A percentile compares a stretch with the other conserved stretches of the same genome.
Conservation (phyloP, 2,329 filamentous ascomycete genomes). For the Emericellopsis atlantica region DNA sequence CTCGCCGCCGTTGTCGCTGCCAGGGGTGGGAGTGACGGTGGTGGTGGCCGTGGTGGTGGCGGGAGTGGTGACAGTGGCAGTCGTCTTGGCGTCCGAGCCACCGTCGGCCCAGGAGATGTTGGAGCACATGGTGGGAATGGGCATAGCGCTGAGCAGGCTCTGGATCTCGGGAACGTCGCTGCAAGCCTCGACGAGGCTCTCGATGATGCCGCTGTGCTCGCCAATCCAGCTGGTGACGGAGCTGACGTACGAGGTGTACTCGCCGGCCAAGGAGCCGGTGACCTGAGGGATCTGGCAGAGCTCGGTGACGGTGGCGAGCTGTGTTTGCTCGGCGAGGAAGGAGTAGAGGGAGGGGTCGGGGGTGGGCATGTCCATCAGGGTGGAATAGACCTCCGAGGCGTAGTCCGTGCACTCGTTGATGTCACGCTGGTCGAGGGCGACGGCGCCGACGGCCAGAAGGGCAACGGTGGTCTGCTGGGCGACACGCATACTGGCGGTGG, state of each 20-base stretch:
- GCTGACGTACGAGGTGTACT: conserved; percentile 11
- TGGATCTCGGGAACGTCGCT: conserved; percentile 13
- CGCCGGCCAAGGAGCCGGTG: conserved; percentile 12
- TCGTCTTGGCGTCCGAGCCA: neutral
- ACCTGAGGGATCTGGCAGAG: conserved; percentile 11
- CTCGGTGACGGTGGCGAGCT: conserved; percentile 8
- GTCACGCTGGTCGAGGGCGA: conserved; percentile 1
- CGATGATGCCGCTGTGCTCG: conserved; percentile 6
- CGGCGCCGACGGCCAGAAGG: neutral
- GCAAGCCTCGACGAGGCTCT: conserved; percentile 11
- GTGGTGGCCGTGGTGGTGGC: neutral
- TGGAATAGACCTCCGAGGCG: conserved; percentile 7
- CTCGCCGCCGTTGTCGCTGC: neutral
- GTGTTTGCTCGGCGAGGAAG: conserved; percentile 10
- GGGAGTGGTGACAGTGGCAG: neutral
- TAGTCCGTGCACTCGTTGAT: conserved; percentile 6
- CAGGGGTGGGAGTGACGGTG: neutral
- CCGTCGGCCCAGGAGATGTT: neutral
- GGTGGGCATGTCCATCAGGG: conserved; percentile 9
- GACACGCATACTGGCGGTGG: neutral
- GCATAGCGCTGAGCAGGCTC: neutral
- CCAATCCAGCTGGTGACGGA: conserved; percentile 10
- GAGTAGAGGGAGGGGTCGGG: conserved; percentile 6
- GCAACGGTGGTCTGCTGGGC: neutral
- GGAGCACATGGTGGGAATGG: neutral